These are phyloP conservation scores for Aspergillus sergii DNA, from an alignment of 2,329 filamentous ascomycete species.

Conservation along the genomic window DNA sequence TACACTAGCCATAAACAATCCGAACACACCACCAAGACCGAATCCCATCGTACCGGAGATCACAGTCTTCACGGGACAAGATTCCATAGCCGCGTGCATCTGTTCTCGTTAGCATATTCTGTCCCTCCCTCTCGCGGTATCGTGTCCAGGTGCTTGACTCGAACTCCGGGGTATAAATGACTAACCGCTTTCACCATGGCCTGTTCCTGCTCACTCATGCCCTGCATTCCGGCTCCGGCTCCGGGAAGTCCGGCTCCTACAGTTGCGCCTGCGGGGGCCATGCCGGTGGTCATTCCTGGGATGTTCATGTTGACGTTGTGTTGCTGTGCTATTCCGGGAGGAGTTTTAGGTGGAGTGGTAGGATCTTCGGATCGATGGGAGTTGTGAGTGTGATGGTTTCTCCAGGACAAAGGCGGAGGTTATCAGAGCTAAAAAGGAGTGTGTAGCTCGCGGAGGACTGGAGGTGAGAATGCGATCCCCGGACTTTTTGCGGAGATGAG, in stretches of 20 bases:
- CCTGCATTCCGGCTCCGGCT: slow-evolving; percentile 28
- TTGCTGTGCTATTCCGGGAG: neutral
- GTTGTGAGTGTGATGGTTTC: neutral
- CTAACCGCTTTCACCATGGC: slow-evolving; percentile 51
- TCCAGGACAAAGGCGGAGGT: neutral
- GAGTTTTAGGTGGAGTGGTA: neutral
- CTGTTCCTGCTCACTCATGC: slow-evolving; percentile 51
- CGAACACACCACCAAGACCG: slow-evolving; percentile 89
- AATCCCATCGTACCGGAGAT: slow-evolving; percentile 94
- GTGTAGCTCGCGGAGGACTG: neutral
- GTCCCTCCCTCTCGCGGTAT: neutral
- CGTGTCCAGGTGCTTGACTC: neutral
- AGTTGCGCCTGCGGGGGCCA: slow-evolving; percentile 31
- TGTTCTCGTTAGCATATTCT: slow-evolving; percentile 36
- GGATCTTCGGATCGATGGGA: no score
- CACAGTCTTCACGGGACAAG: slow-evolving; percentile 82
- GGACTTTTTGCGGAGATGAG: slow-evolving; percentile 36
- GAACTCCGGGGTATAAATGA: neutral
- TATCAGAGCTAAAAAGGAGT: neutral
- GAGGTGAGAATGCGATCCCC: slow-evolving; percentile 11
- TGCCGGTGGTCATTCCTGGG: slow-evolving; percentile 36
- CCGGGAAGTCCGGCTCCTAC: slow-evolving; percentile 9
- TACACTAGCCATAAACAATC: slow-evolving; percentile 97
- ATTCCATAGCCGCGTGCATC: slow-evolving; percentile 88
- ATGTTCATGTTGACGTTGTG: slow-evolving; percentile 25